Conservation (phyloP, 306 rosid genomes). For the Prunus kanzakura region DNA sequence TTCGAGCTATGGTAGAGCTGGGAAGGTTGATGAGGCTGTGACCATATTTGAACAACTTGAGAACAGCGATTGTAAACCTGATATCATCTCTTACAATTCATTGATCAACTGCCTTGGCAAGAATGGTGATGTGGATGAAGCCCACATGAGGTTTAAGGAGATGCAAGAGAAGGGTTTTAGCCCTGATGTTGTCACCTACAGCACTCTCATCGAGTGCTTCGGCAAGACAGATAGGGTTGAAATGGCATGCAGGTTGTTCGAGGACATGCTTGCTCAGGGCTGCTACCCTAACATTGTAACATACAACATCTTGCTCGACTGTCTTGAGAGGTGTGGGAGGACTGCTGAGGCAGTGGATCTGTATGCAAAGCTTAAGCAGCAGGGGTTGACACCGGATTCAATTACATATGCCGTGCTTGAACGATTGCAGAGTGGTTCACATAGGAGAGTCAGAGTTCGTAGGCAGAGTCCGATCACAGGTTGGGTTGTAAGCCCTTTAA, state of each 20-base stretch:
- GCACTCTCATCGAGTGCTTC: slow-evolving; percentile 92
- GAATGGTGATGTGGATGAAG: slow-evolving; percentile 93
- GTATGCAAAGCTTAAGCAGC: slow-evolving; percentile 83
- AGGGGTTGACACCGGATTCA: slow-evolving; percentile 83
- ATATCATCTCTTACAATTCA: slow-evolving; percentile 73
- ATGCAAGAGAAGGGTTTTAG: slow-evolving; percentile 83
- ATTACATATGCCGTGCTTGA: slow-evolving; percentile 87
- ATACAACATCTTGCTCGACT: slow-evolving; percentile 84
- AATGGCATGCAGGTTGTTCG: slow-evolving; percentile 78
- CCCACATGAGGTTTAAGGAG: slow-evolving; percentile 90
- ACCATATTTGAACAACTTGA: slow-evolving; percentile 77
- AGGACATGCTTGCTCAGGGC: slow-evolving; percentile 71
- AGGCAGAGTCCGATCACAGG: slow-evolving; percentile 89
- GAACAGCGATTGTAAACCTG: slow-evolving; percentile 61
- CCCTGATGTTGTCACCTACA: slow-evolving; percentile 93
- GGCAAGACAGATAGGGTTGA: slow-evolving; percentile 90
- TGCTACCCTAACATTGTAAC: slow-evolving; percentile 86
- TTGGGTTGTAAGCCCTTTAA: slow-evolving; percentile 89
- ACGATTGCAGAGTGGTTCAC: slow-evolving; percentile 76
- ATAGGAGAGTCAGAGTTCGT: slow-evolving; percentile 56
- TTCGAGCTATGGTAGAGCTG: slow-evolving; percentile 78
- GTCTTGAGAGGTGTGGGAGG: slow-evolving; percentile 86
- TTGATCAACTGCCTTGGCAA: slow-evolving; percentile 95
- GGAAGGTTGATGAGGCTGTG: slow-evolving; percentile 66
- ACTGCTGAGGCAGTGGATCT: slow-evolving; percentile 89